A percentile compares a stretch with the other conserved stretches of the same genome.
These are phyloP conservation scores for Arthrocladium fulminans DNA, from an alignment of 2,329 filamentous ascomycete genomes.

Conservation along the genomic window DNA sequence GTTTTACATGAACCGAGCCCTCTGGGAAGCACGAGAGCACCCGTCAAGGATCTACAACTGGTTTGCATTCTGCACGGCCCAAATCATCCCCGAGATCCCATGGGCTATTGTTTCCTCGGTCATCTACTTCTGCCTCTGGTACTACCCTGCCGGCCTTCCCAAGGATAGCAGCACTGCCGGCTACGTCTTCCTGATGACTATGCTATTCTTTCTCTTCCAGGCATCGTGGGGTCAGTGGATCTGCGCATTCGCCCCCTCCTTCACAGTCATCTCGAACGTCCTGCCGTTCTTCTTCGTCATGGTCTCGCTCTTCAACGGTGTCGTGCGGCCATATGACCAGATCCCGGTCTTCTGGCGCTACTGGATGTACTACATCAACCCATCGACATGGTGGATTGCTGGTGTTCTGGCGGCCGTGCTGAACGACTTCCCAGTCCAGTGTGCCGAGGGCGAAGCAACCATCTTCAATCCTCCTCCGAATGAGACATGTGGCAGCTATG, in stretches of 20 bases:
- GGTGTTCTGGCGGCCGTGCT: constrained; percentile 60
- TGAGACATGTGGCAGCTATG: constrained; percentile 58
- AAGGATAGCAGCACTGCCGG: constrained; percentile 56
- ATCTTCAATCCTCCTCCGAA: constrained; percentile 57
- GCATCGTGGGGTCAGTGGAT: constrained; percentile 76
- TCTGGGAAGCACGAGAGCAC: constrained; percentile 66
- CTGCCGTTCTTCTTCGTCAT: constrained; percentile 76
- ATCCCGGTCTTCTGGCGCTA: constrained; percentile 34
- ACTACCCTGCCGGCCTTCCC: constrained; percentile 64
- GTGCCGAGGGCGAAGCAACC: constrained; percentile 49
- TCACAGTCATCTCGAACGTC: constrained; percentile 65
- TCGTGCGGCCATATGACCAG: constrained; percentile 57
- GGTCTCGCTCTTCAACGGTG: constrained; percentile 67
- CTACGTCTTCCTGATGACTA: constrained; percentile 68
- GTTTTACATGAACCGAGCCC: constrained; percentile 62
- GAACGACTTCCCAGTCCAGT: constrained; percentile 42
- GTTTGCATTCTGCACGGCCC: constrained; percentile 66
- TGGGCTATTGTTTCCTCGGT: constrained; percentile 55
- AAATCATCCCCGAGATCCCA: constrained; percentile 64
- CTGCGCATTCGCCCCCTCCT: constrained; percentile 68
- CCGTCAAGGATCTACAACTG: constrained; percentile 69
- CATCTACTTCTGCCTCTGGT: constrained; percentile 68
- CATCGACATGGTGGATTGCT: constrained; percentile 62
- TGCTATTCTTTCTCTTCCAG: constrained; percentile 70
- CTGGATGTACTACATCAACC: constrained; percentile 54